These are phyloP conservation scores for Diaporthe citrichinensis DNA, from an alignment of 2,329 filamentous ascomycete species.

Conservation along the genomic window DNA sequence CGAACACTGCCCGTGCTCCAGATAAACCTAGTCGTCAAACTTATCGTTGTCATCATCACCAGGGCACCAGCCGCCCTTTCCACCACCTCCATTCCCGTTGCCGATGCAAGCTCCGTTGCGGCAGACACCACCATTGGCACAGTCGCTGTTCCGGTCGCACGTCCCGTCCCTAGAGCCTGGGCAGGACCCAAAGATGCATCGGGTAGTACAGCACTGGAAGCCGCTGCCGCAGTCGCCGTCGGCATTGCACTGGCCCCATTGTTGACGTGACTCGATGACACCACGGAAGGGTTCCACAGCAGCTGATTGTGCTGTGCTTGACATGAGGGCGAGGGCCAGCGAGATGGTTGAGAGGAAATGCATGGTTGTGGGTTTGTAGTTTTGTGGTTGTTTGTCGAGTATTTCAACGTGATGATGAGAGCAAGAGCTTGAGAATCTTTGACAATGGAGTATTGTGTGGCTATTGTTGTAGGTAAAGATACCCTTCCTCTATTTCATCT, in stretches of 20 bases:
- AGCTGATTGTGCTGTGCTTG: not conserved
- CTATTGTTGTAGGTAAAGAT: not conserved
- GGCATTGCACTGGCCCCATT: not conserved
- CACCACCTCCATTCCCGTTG: not conserved
- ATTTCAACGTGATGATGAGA: not conserved
- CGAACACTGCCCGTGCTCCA: not conserved
- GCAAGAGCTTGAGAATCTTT: not conserved
- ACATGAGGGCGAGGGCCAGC: not conserved
- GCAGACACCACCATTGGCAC: conserved; percentile 4
- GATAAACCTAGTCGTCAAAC: not conserved
- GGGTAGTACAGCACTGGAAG: conserved; percentile 3
- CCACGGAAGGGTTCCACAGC: not conserved
- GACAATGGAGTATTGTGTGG: not conserved
- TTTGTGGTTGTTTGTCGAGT: not conserved
- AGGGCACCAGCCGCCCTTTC: not conserved
- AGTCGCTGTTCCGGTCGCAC: conserved; percentile 3
- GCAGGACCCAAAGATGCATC: conserved; percentile 1
- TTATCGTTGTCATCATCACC: not conserved
- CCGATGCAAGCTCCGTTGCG: conserved; percentile 7
- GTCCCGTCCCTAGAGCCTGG: not conserved
- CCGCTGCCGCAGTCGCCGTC: conserved; percentile 10
- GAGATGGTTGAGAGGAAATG: not conserved
- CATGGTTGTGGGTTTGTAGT: not conserved
- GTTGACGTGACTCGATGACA: not conserved
- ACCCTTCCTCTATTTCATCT: rapidly evolving